Evolutionary conservation across 768 basidiomycete genomes (phyloP).

Genomic region (Crucibulum laeve): DNA sequence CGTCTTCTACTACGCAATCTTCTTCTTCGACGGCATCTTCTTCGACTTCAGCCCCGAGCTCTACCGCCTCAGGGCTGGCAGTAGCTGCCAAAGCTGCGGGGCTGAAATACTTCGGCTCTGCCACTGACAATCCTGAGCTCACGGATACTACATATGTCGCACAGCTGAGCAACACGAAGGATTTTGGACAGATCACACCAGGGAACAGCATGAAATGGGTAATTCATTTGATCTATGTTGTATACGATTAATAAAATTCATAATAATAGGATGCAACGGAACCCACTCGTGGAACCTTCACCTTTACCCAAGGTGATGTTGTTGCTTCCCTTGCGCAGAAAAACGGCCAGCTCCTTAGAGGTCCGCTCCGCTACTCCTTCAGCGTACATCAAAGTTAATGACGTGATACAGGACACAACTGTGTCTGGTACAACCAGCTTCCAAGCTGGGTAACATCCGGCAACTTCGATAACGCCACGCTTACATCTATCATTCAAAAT

Average conservation of each 20-base stretch:
- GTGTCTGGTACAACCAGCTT: conserved; percentile 51
- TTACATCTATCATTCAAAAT: conserved; percentile 39
- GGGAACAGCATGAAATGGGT: conserved; percentile 60
- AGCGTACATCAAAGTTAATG: not conserved
- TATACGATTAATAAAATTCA: conserved; percentile 8
- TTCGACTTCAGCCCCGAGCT: conserved; percentile 12
- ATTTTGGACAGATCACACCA: conserved; percentile 43
- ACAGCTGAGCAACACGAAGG: conserved; percentile 28
- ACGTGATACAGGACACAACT: conserved; percentile 31
- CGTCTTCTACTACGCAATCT: too few relatives aligned
- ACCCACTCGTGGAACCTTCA: conserved; percentile 43
- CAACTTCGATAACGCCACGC: conserved; percentile 32
- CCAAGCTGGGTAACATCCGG: conserved; percentile 46
- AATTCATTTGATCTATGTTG: conserved; percentile 24
- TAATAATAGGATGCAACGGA: conserved; percentile 47
- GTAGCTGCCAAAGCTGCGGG: conserved; percentile 34
- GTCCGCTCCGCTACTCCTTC: conserved; percentile 11
- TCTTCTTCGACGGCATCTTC: not conserved
- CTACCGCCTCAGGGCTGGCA: conserved; percentile 29
- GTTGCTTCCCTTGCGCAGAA: conserved; percentile 40
- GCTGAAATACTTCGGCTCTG: conserved; percentile 47
- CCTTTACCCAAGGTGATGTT: conserved; percentile 41
- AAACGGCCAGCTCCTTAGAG: conserved; percentile 44
- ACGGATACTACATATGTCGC: conserved; percentile 34
- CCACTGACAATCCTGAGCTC: conserved; percentile 43